phyloP scores from a whole-genome alignment of 1,139 yeast genomes.

The Suhomyces yuchorum region DNA sequence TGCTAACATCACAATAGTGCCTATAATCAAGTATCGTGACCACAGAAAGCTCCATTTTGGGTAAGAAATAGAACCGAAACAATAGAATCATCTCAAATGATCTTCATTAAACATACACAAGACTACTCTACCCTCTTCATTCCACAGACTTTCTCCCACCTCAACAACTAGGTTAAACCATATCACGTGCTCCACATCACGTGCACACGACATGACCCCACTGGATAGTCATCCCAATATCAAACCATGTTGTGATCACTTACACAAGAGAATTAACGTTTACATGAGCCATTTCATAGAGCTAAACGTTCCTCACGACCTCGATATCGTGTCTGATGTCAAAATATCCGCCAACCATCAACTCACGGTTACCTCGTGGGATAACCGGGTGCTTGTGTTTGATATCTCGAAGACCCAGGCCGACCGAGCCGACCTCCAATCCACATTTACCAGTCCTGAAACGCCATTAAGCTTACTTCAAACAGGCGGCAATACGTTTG shows the following conservation, averaged over 20 bases:
- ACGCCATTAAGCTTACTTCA: conserved; percentile 17
- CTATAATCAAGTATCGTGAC: no score
- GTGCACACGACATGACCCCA: neutral
- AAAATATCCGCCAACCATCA: conserved; percentile 34
- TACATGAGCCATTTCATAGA: conserved; percentile 11
- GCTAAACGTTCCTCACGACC: conserved; percentile 24
- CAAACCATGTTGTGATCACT: neutral
- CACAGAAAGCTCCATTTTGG: no score
- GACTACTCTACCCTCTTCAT: no score
- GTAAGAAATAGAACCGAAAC: no score
- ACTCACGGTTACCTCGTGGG: conserved; percentile 47
- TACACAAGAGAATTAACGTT: no score
- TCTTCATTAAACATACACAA: no score
- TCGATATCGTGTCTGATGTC: conserved; percentile 19
- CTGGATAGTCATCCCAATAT: neutral
- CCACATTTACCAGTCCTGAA: conserved; percentile 11
- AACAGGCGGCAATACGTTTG: conserved; percentile 26
- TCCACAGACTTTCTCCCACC: no score
- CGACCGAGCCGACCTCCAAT: conserved; percentile 8
- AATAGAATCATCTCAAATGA: no score
- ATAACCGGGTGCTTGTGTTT: conserved; percentile 40
- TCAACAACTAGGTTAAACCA: no score
- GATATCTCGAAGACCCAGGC: conserved; percentile 19
- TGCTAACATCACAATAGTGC: no score
- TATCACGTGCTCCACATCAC: no score